Base-by-base conservation (phyloP, 352 stramenopile genomes). In the Phytophthora agathidicida region DNA sequence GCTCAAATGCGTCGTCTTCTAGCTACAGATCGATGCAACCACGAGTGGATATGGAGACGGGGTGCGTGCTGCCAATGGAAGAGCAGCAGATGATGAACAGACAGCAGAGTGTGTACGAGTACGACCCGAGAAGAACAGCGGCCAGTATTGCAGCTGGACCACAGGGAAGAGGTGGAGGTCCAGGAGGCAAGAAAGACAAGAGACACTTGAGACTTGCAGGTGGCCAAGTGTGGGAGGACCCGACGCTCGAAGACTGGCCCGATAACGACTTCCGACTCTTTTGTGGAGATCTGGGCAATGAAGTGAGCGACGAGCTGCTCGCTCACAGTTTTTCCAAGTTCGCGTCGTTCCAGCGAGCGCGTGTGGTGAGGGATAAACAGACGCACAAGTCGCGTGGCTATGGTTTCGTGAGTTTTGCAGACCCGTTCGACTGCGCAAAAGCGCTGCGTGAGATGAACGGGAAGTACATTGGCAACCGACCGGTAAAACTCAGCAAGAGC, bases 181-280 rank as follows among this genome's bases (percentile, higher is more conserved):
- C 17, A 30, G 22, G 13, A 16, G 24, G 33, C 5, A 60, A 52
- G 7, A 77, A 82, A 38, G 33, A 55, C 3, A 94, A 92, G 51
- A 70, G 75, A 30, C 73, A 85, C 24, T 22, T 94, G 20, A 71
- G 86, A 39, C 75, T 92, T 55, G 86, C 77, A 8, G 83, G 83
- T 1, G 94, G 94, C 7, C 76, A 97, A 54, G 82, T 96, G 6
- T 98, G 94, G 94, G 86, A 94, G 19, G 96, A 99, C 61, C 44
- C 65, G 27, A 97, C 93, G 20, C 75, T 99, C 14, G 77, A 79
- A 5, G 91, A 99, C 50, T 99, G 95, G 95, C 96, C 96, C 0
- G 88, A 97, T 16, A 98, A 98, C 68, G 96, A 99, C 68, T 98
- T 97, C 71, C 89, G 96, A 2, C 71, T 99, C 13, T 99, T 98